Evolutionary conservation across 1,284 basidiomycete genomes (phyloP).

Genomic region (Cystobasidium slooffiae): DNA sequence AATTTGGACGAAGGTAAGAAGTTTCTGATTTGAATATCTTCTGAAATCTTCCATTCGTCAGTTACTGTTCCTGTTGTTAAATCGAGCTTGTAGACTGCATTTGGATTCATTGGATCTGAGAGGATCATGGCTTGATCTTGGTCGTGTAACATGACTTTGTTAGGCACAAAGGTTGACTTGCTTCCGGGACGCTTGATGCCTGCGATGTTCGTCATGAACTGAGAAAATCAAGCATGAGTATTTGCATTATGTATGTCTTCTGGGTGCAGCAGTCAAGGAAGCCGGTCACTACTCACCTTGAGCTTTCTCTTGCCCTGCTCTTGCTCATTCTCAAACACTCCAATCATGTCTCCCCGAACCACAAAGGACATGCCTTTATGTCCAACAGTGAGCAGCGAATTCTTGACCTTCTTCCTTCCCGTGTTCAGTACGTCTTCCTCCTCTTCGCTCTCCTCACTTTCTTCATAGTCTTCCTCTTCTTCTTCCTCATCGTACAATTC

Average conservation of each 20-base stretch:
- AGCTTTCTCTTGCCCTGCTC: conserved; percentile 60
- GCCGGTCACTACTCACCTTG: neutral
- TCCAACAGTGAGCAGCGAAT: conserved; percentile 90
- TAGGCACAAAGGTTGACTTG: conserved; percentile 76
- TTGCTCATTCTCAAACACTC: conserved; percentile 86
- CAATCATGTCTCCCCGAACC: conserved; percentile 92
- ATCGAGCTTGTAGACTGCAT: conserved; percentile 89
- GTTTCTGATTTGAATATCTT: conserved; percentile 80
- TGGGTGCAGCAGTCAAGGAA: too few species aligned
- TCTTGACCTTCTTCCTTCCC: conserved; percentile 63
- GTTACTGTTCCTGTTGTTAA: conserved; percentile 95
- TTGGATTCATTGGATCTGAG: conserved; percentile 81
- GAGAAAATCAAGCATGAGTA: too few species aligned
- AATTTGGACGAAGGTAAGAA: conserved; percentile 94
- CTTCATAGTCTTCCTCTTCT: conserved; percentile 62
- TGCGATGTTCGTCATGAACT: conserved; percentile 84
- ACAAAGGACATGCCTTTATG: conserved; percentile 94
- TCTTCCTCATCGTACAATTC: conserved; percentile 67
- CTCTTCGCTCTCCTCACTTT: conserved; percentile 50
- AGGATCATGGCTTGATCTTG: conserved; percentile 96
- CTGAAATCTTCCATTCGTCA: conserved; percentile 97
- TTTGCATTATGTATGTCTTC: too few species aligned
- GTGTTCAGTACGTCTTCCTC: conserved; percentile 59
- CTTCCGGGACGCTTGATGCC: conserved; percentile 80
- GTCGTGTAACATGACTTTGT: conserved; percentile 95